These are phyloP conservation scores for Penicillium taxi DNA, from an alignment of 495 filamentous ascomycete species.

Conservation along the genomic window DNA sequence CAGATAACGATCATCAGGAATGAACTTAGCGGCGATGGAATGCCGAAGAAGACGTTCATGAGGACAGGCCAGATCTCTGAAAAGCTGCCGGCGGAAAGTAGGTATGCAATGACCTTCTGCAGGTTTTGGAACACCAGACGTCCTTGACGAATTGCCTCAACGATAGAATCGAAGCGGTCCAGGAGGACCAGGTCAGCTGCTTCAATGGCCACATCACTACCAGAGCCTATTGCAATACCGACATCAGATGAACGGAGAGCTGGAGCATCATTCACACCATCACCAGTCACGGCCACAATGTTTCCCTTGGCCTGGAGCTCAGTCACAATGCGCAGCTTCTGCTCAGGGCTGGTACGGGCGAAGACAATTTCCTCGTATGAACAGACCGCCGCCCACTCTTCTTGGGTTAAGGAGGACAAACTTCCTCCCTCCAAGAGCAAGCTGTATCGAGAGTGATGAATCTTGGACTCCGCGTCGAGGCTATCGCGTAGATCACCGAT, in stretches of 20 bases:
- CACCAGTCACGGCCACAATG: slow-evolving; percentile 70
- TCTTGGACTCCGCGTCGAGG: slow-evolving; percentile 1
- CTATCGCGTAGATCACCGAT: slow-evolving; percentile 18
- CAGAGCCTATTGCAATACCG: slow-evolving; percentile 57
- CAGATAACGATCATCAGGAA: slow-evolving; percentile 69
- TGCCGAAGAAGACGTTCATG: slow-evolving; percentile 62
- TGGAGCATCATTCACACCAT: slow-evolving; percentile 65
- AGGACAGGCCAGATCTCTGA: slow-evolving; percentile 71
- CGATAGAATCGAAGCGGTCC: slow-evolving; percentile 59
- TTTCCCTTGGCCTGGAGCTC: slow-evolving; percentile 52
- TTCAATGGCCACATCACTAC: slow-evolving; percentile 59
- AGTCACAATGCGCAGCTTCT: slow-evolving; percentile 66
- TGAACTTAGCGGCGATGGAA: slow-evolving; percentile 57
- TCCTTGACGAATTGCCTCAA: slow-evolving; percentile 57
- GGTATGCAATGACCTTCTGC: slow-evolving; percentile 53
- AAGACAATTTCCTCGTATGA: slow-evolving; percentile 61
- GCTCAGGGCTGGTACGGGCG: slow-evolving; percentile 66
- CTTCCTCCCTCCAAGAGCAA: slow-evolving; percentile 45
- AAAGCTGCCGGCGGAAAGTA: slow-evolving; percentile 59
- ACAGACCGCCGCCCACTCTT: slow-evolving; percentile 51
- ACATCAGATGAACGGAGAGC: slow-evolving; percentile 58
- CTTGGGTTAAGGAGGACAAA: slow-evolving; percentile 46
- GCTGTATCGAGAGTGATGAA: slow-evolving; percentile 18
- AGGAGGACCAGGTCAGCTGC: slow-evolving; percentile 83
- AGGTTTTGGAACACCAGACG: slow-evolving; percentile 49